phyloP scores from a whole-genome alignment of 257 asterid species.

The Solanum sitiens region DNA sequence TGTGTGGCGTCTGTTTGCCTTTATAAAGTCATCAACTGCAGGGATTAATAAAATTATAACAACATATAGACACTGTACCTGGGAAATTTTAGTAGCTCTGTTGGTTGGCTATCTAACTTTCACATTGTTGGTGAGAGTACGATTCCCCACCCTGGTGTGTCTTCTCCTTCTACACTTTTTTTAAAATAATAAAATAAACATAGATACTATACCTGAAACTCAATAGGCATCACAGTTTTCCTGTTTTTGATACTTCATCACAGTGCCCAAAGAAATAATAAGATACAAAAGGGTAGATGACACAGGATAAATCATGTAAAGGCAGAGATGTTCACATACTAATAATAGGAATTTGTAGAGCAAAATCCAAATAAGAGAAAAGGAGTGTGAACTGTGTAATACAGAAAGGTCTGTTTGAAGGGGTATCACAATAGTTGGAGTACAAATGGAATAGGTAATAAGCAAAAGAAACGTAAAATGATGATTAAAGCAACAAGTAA shows the following conservation, averaged over 20 bases:
- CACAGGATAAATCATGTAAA: background rate
- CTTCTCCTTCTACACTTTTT: background rate
- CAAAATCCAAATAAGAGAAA: background rate
- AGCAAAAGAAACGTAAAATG: background rate
- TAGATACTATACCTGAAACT: slow-evolving; percentile 46
- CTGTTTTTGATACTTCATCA: slow-evolving; percentile 44
- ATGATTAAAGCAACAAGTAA: background rate
- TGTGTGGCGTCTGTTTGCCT: background rate
- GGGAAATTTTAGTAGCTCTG: background rate
- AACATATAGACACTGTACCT: slow-evolving; percentile 24
- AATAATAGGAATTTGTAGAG: background rate
- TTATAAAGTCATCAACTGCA: background rate
- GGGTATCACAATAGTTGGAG: background rate
- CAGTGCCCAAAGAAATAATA: slow-evolving; percentile 30
- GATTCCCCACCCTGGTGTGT: background rate
- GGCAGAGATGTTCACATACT: background rate
- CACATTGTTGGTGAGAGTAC: background rate
- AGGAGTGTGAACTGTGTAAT: background rate
- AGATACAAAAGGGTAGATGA: background rate
- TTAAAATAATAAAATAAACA: background rate
- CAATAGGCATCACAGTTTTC: slow-evolving; percentile 43
- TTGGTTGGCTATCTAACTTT: background rate
- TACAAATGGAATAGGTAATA: background rate
- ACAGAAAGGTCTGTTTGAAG: background rate
- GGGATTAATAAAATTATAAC: background rate